Evolutionary conservation across 2,329 filamentous ascomycete species (phyloP).

Genomic region (Emergomyces africanus): DNA sequence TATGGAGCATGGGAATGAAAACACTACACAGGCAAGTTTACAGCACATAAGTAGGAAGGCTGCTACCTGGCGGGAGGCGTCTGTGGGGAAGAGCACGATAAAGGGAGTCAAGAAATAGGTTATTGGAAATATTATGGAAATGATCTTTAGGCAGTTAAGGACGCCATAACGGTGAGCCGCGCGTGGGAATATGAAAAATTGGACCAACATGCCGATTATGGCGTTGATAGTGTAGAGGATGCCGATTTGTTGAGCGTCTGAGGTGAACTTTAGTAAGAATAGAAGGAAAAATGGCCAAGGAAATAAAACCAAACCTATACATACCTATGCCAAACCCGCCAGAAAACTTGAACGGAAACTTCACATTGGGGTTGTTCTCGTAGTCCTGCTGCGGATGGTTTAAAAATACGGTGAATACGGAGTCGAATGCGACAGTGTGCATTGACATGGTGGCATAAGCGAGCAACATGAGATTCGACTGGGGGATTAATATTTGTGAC

Average conservation of each 20-base stretch:
- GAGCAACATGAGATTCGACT: constrained; percentile 62
- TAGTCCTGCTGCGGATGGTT: constrained; percentile 53
- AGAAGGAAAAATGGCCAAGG: neutral
- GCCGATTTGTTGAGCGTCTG: constrained; percentile 62
- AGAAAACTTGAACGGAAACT: constrained; percentile 66
- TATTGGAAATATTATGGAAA: constrained; percentile 55
- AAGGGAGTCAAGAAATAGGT: constrained; percentile 76
- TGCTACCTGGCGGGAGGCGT: constrained; percentile 41
- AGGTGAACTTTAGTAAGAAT: neutral
- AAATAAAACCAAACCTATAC: constrained; percentile 9
- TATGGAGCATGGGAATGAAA: constrained; percentile 79
- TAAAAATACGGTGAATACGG: constrained; percentile 77
- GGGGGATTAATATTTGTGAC: constrained; percentile 56
- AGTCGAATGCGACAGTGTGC: constrained; percentile 75
- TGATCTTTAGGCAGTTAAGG: constrained; percentile 57
- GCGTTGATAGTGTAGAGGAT: constrained; percentile 77
- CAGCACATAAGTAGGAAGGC: constrained; percentile 56
- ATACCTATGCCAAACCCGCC: constrained; percentile 60
- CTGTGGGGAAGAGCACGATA: constrained; percentile 48
- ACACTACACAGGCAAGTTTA: constrained; percentile 64
- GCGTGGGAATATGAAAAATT: constrained; percentile 74
- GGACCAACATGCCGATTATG: constrained; percentile 62
- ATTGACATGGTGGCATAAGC: constrained; percentile 71
- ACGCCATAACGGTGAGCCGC: constrained; percentile 62
- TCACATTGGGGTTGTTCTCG: constrained; percentile 42